Conservation (phyloP, 768 basidiomycete species). For the Mycena rosella region DNA sequence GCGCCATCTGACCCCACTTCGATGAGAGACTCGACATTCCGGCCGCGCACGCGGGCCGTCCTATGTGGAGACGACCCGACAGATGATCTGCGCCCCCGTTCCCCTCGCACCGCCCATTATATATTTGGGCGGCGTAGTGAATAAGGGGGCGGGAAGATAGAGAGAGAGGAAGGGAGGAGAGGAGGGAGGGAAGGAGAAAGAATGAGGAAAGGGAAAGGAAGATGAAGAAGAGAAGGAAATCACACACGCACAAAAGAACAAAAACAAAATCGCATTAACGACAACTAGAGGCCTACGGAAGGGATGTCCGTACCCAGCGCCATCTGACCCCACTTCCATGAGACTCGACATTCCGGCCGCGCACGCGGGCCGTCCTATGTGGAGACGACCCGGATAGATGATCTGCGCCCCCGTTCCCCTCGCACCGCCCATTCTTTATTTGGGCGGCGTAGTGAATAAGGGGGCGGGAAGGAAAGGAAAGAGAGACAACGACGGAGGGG, state of each 20-base stretch:
- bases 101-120: slow-evolving; percentile 75
- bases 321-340: neutral
- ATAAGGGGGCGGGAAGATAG: slow-evolving; percentile 67
- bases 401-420: slow-evolving; percentile 90
- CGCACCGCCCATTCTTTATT: slow-evolving; percentile 62
- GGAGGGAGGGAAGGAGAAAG: no score
- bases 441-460: slow-evolving; percentile 83
- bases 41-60: neutral
- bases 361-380: neutral
- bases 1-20: neutral
- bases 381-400: slow-evolving; percentile 37
- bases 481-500: no score
- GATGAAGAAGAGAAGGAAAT: no score
- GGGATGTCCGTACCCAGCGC: neutral
- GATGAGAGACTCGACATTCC: neutral
- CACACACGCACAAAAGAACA: no score
- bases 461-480: slow-evolving; percentile 52
- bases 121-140: slow-evolving; percentile 77
- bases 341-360: neutral
- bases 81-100: slow-evolving; percentile 81
- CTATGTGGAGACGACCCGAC: neutral
- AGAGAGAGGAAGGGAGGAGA: neutral
- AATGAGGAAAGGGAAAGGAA: no score
- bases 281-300: no score
- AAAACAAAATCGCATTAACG: no score